Base-by-base conservation (phyloP, 1,284 basidiomycete species). In the Termitomyces sp. region DNA sequence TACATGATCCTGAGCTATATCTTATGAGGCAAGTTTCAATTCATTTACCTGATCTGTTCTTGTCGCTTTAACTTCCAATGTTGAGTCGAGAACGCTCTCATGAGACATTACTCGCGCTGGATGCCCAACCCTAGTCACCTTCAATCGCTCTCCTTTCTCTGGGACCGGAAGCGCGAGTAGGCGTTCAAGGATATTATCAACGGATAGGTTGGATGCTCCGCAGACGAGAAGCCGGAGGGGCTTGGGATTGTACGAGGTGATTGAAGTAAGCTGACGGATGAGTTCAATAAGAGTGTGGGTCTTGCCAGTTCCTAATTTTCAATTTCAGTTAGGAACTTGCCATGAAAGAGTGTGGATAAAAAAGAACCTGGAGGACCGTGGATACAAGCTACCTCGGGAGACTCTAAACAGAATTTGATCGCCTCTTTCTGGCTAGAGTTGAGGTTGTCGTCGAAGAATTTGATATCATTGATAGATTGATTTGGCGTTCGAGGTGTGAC, bases 231-330 rank as follows among this genome's bases (percentile, higher is more conserved):
- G 64, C 52, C 81, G 72, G 55, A 78, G 66, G 16, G 78, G 69
- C 62, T 78, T 75, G 48, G 78, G 71, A 64, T 82, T 74, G 16
- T 67, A 52, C 26, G 77, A 50, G n/a, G 78, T 66, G 43, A 69
- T 61, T 33, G 73, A 73, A 0, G 90, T 84, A 10, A 93, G 71
- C 64, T 97, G 93, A 30, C 89, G 83, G 53, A 96, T 91, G 49
- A 95, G 80, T 66, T 97, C 93, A 35, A 96, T 86, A 9, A 97
- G 76, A 0, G 93, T 95, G 60, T 93, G 89, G 0, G 93, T 97
- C 72, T 97, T 97, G 5, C 93, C 93, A 0, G 93, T 94, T 33
- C 87, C 86, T 88, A 53, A 4, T 30, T 31, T n/a, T 9, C n/a
- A 49, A n/a, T n/a, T n/a, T n/a, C n/a, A 28, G 50, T 50, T 24